Conservation (phyloP, 768 basidiomycete species). For the Mrakia gelida region DNA sequence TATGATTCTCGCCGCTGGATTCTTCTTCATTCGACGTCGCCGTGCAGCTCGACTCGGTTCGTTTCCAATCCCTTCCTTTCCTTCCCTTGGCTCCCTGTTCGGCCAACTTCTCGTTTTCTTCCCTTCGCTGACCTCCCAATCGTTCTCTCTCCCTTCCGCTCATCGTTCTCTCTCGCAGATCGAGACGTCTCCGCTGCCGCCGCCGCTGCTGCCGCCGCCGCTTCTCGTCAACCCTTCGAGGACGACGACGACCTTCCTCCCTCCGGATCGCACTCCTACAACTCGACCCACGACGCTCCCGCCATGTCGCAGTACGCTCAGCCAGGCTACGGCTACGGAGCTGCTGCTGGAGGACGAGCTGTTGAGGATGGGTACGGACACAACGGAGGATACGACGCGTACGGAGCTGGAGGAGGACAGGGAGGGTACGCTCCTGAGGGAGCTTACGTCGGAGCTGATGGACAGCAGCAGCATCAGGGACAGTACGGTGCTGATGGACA, state of each 20-base stretch:
- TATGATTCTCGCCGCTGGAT: slow-evolving; percentile 30
- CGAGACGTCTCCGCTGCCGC: slow-evolving; percentile 32
- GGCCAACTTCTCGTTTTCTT: too few species aligned
- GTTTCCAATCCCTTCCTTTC: background rate
- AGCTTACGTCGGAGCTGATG: background rate
- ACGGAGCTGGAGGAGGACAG: slow-evolving; percentile 3
- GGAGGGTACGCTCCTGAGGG: background rate
- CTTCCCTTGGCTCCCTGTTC: too few species aligned
- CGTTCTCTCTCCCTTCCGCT: too few species aligned
- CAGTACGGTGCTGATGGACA: slow-evolving; percentile 17
- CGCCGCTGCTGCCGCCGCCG: slow-evolving; percentile 31
- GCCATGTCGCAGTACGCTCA: slow-evolving; percentile 32
- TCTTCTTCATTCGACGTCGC: slow-evolving; percentile 27
- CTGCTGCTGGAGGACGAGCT: slow-evolving; percentile 7
- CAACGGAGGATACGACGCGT: slow-evolving; percentile 2
- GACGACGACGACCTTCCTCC: slow-evolving; percentile 31
- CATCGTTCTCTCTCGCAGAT: slow-evolving; percentile 7
- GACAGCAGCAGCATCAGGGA: slow-evolving; percentile 11
- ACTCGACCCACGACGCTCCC: slow-evolving; percentile 24
- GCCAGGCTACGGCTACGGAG: slow-evolving; percentile 12
- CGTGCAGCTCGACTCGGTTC: slow-evolving; percentile 28
- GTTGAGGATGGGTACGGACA: slow-evolving; percentile 8
- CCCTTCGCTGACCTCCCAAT: too few species aligned
- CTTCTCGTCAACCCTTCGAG: slow-evolving; percentile 32
- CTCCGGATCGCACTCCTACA: slow-evolving; percentile 23